A percentile compares a stretch with the other conserved stretches of the same genome.
Evolutionary conservation across 768 basidiomycete genomes (phyloP).

Genomic region (Tricholoma hemisulphureum): DNA sequence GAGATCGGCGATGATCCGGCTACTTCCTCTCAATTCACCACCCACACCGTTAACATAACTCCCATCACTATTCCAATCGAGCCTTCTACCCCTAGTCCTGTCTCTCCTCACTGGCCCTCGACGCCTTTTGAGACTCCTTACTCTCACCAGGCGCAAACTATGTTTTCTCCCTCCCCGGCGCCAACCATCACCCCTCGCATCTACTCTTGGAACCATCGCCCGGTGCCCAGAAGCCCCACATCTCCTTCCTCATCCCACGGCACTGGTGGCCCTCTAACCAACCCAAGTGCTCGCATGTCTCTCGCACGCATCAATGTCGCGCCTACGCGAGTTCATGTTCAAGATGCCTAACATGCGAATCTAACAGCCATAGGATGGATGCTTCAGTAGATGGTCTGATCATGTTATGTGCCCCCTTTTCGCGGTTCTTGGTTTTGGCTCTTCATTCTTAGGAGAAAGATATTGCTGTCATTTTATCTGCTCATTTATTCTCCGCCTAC

Average conservation of each 20-base stretch:
- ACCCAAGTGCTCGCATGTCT: constrained; percentile 58
- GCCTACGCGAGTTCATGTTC: constrained; percentile 44
- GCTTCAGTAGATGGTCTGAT: constrained; percentile 9
- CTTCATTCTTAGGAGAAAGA: not conserved
- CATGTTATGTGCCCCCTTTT: constrained; percentile 4
- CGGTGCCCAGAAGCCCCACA: constrained; percentile 26
- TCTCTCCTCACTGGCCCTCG: constrained; percentile 28
- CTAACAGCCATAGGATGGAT: too few species aligned
- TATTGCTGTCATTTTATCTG: not conserved
- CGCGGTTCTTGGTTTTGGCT: not conserved
- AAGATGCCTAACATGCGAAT: constrained; percentile 32
- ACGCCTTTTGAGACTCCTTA: constrained; percentile 25
- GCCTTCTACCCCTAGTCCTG: constrained; percentile 27
- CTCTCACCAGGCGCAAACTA: constrained; percentile 20
- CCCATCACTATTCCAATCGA: constrained; percentile 35
- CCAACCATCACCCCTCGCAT: constrained; percentile 56
- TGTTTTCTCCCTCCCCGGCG: constrained; percentile 51
- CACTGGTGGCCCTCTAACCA: constrained; percentile 51
- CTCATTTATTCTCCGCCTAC: not conserved
- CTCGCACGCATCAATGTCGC: constrained; percentile 49
- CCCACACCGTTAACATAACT: constrained; percentile 31
- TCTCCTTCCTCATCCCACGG: constrained; percentile 34
- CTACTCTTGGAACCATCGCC: constrained; percentile 47
- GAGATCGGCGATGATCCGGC: constrained; percentile 13
- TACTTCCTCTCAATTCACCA: constrained; percentile 18